A percentile compares a stretch with the other conserved stretches of the same genome.
These are phyloP conservation scores for Microdochium nivale DNA, from an alignment of 2,329 filamentous ascomycete species.

Conservation along the genomic window DNA sequence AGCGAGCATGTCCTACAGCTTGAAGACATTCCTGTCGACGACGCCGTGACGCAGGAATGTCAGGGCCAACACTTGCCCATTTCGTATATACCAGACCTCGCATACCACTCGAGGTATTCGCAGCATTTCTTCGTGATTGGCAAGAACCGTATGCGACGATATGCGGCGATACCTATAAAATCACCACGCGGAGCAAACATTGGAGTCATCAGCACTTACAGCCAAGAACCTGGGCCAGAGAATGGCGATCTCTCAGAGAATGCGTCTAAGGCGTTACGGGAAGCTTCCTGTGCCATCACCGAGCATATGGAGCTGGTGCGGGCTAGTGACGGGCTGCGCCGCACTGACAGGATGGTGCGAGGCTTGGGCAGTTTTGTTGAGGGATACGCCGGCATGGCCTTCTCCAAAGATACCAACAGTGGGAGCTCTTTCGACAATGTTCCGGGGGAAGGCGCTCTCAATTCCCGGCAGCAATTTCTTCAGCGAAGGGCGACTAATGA, in stretches of 20 bases:
- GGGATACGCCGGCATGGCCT: constrained; percentile 11
- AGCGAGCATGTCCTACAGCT: not conserved
- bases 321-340: constrained; percentile 2
- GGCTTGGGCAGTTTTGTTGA: constrained; percentile 14
- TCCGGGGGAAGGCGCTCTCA: constrained; percentile 2
- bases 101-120: not conserved
- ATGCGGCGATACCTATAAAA: constrained; percentile 6
- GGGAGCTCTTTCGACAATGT: not conserved
- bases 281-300: constrained; percentile 8
- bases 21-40: not conserved
- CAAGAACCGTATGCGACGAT: not conserved
- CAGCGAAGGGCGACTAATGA: not conserved
- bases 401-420: constrained; percentile 2
- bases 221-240: constrained; percentile 3
- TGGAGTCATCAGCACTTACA: constrained; percentile 7
- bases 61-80: not conserved
- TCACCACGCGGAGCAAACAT: constrained; percentile 8
- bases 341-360: constrained; percentile 12
- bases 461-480: constrained; percentile 8
- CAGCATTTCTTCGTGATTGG: not conserved
- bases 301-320: constrained; percentile 2
- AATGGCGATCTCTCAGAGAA: not conserved
- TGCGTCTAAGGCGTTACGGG: constrained; percentile 7
- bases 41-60: not conserved
- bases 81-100: not conserved